Conservation (phyloP, 1,139 yeast genomes). For the Candida neerlandica region DNA sequence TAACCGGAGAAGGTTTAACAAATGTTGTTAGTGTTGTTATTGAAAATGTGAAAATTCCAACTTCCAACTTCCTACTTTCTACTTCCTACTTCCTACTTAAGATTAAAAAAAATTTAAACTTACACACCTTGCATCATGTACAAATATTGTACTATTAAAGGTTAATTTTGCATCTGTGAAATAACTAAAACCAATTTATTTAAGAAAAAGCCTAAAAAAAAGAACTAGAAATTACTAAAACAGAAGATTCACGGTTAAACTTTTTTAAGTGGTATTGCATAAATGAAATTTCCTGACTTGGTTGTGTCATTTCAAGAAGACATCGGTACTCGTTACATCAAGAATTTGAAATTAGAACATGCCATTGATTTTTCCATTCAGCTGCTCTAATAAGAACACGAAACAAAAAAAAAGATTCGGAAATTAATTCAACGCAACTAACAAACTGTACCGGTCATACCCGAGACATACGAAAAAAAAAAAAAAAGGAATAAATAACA, state of each 20-base stretch:
- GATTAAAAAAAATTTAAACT: not conserved
- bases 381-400: too few species aligned
- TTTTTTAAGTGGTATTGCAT: not conserved
- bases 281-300: not conserved
- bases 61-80: not conserved
- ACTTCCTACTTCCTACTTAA: not conserved
- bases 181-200: not conserved
- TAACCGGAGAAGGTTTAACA: not conserved
- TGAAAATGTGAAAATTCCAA: not conserved
- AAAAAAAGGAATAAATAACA: too few species aligned
- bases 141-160: not conserved
- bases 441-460: too few species aligned
- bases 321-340: too few species aligned
- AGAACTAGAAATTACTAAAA: not conserved
- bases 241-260: not conserved
- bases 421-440: too few species aligned
- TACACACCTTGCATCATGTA: slow-evolving; percentile 1
- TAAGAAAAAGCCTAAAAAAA: not conserved
- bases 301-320: not conserved
- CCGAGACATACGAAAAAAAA: too few species aligned
- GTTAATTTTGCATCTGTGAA: not conserved
- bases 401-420: too few species aligned
- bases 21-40: not conserved
- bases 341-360: too few species aligned
- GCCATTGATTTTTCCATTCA: too few species aligned